phyloP scores from a whole-genome alignment of 495 filamentous ascomycete genomes.

The Tetracladium setigerum region DNA sequence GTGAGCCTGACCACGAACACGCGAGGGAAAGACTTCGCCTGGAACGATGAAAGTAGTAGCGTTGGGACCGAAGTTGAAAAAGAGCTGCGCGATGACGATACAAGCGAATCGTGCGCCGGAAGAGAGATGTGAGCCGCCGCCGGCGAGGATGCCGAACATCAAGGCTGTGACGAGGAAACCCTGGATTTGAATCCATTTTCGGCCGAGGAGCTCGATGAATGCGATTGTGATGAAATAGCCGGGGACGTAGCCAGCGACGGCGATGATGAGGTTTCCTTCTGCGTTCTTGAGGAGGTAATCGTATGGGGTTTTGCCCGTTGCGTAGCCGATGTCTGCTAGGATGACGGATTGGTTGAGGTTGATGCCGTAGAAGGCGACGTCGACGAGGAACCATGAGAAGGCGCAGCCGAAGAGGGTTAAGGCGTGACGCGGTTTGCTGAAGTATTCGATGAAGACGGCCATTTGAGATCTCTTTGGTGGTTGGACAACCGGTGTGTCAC shows the following conservation, averaged over 20 bases:
- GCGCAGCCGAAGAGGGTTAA: slow-evolving; percentile 73
- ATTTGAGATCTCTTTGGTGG: slow-evolving; percentile 50
- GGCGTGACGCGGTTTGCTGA: slow-evolving; percentile 58
- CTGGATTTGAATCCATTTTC: slow-evolving; percentile 68
- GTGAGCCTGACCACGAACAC: slow-evolving; percentile 74
- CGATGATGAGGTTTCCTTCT: slow-evolving; percentile 67
- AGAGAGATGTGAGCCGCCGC: slow-evolving; percentile 49
- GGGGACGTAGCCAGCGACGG: slow-evolving; percentile 65
- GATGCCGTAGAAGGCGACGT: slow-evolving; percentile 22
- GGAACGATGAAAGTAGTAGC: slow-evolving; percentile 84
- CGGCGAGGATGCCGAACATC: slow-evolving; percentile 67
- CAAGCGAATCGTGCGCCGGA: slow-evolving; percentile 49
- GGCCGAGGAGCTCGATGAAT: slow-evolving; percentile 61
- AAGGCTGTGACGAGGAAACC: slow-evolving; percentile 64
- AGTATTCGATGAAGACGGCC: slow-evolving; percentile 55
- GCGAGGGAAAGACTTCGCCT: slow-evolving; percentile 80
- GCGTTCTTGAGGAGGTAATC: slow-evolving; percentile 58
- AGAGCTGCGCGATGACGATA: slow-evolving; percentile 76
- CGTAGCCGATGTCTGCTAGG: slow-evolving; percentile 58
- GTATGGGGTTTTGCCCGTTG: slow-evolving; percentile 44
- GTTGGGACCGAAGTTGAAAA: slow-evolving; percentile 76
- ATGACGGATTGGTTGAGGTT: slow-evolving; percentile 63
- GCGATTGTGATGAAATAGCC: slow-evolving; percentile 71
- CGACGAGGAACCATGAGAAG: slow-evolving; percentile 64
- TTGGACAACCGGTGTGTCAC: slow-evolving; percentile 40